A percentile compares a stretch with the other conserved stretches of the same genome.
Conservation (phyloP, 2,329 filamentous ascomycete genomes). For the Aspergillus quadricinctus region DNA sequence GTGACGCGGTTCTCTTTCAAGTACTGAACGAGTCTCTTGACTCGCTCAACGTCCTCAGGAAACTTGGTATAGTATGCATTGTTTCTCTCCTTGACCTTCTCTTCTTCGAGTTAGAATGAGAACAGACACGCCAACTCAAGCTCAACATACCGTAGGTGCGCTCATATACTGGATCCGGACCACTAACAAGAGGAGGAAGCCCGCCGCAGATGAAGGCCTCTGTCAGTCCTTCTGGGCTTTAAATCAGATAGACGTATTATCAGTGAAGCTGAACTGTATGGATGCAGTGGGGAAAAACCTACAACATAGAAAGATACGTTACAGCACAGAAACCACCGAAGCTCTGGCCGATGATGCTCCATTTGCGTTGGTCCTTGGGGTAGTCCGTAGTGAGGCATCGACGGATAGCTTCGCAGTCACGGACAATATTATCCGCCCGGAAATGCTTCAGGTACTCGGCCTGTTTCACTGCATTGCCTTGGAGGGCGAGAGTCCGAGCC, state of each 20-base stretch:
- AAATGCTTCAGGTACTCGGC: slow-evolving; percentile 78
- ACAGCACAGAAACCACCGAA: slow-evolving; percentile 85
- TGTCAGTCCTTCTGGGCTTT: slow-evolving; percentile 65
- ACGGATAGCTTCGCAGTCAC: slow-evolving; percentile 81
- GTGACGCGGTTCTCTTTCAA: slow-evolving; percentile 60
- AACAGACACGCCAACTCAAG: not conserved
- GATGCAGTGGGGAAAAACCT: slow-evolving; percentile 18
- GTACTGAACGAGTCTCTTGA: slow-evolving; percentile 63
- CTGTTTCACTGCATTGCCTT: slow-evolving; percentile 63
- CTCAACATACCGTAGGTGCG: slow-evolving; percentile 54
- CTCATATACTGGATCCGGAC: slow-evolving; percentile 70
- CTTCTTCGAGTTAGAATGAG: slow-evolving; percentile 24
- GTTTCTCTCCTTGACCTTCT: slow-evolving; percentile 68
- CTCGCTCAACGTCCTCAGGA: slow-evolving; percentile 67
- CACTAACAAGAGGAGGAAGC: slow-evolving; percentile 68
- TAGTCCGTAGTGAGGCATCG: slow-evolving; percentile 67
- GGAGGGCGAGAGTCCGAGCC: slow-evolving; percentile 62
- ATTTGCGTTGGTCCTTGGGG: slow-evolving; percentile 66
- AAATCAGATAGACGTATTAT: not conserved
- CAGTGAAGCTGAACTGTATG: not conserved
- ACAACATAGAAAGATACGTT: slow-evolving; percentile 76
- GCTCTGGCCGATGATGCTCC: slow-evolving; percentile 84
- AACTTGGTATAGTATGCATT: slow-evolving; percentile 77
- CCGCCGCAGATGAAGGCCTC: slow-evolving; percentile 85
- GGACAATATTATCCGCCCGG: slow-evolving; percentile 84